Percentiles rank a stretch among this genome's conserved stretches.
phyloP scores from a whole-genome alignment of 106 monocot genomes.

The Gastrodia elata region DNA sequence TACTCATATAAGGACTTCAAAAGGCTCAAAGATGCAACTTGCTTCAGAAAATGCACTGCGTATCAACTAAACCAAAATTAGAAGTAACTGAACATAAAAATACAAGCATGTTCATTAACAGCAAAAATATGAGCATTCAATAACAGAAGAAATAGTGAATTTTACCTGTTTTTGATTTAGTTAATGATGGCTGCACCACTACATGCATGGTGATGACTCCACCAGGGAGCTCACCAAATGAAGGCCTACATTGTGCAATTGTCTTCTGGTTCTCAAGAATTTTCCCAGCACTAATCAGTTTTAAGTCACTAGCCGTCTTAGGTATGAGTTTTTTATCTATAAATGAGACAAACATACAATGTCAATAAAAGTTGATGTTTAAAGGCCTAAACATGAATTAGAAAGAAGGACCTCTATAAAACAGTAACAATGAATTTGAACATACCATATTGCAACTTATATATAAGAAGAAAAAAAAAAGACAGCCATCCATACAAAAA shows the following conservation, averaged over 20 bases:
- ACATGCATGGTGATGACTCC: constrained; percentile 24
- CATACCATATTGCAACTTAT: background rate
- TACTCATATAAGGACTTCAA: background rate
- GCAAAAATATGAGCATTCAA: background rate
- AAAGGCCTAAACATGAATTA: background rate
- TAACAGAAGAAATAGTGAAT: background rate
- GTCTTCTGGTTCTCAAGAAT: constrained; percentile 16
- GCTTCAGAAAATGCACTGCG: background rate
- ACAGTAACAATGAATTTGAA: background rate
- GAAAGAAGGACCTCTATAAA: background rate
- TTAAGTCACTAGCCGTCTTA: constrained; percentile 16
- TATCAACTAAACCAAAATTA: background rate
- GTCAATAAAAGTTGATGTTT: background rate
- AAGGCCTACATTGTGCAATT: constrained; percentile 13
- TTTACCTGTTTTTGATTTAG: constrained; percentile 16
- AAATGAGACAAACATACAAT: background rate
- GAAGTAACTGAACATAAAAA: background rate
- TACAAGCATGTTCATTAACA: too few relatives aligned
- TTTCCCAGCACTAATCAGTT: constrained; percentile 19
- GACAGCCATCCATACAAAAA: background rate
- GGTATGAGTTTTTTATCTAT: constrained; percentile 18
- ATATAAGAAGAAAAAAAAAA: background rate
- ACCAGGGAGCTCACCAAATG: constrained; percentile 21
- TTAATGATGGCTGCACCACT: constrained; percentile 21
- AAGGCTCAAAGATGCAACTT: background rate